Evolutionary conservation across 73 alveolate genomes (phyloP), one percentile per base, ranked within the genome.

Genomic region (Diophrys sp.): DNA sequence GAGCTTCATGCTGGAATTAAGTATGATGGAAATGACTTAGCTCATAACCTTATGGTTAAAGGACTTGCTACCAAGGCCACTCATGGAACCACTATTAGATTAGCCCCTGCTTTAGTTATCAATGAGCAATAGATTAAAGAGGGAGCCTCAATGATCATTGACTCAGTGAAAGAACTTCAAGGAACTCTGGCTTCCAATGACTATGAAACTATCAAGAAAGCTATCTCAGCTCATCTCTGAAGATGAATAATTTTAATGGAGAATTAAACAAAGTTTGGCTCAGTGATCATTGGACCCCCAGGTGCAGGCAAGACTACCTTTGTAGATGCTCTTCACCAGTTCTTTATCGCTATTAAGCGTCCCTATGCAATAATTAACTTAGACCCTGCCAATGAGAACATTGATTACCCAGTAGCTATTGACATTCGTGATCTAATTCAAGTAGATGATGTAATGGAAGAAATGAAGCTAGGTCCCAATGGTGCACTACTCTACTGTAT

Each of bases 361-460:
- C 80, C 80, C 70, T 80, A 79, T 67, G 80, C 82, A 23, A 83
- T 91, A 25, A 75, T 95, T 34, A 95, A 95, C 82, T 77, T 95
- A 57, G 99, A 95, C 78, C 98, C 99, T n/a, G 99, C 98, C 23
- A 96, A 96, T 85, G 99, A 96, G 32, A 90, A 84, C 68, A 76
- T 91, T 92, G 90, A 81, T 74, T 91, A 94, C 56, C 56, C 82
- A 70, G 89, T 85, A 74, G 91, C 71, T 72, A 14, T 62, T 28
- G 74, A 70, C 79, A 87, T 96, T 31, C 79, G 91, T 18, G 96
- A 96, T 24, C 87, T 96, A 33, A 96, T 96, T 0, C 81, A 71
- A 56, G 82, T 92, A 56, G 98, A 96, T 56, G 99, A 96, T 54
- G 98, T 90, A 2, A 90, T 89, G 94, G 95, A 91, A 77, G 94